Percentiles rank a stretch among this genome's conserved stretches.
Conservation (phyloP, 768 basidiomycete genomes). For the Boletus tylopilopsis region DNA sequence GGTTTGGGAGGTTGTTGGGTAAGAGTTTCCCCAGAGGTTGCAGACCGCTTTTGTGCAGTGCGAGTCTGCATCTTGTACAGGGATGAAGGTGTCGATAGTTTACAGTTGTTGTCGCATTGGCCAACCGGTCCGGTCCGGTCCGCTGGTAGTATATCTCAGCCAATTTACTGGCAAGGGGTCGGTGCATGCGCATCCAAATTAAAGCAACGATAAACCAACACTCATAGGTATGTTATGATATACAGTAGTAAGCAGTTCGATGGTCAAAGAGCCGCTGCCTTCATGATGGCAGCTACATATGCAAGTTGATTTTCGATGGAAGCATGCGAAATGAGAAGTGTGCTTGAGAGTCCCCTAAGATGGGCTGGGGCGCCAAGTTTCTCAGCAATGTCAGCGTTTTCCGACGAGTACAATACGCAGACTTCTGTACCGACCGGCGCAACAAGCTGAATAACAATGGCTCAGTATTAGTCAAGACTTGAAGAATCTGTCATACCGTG, state of each 20-base stretch:
- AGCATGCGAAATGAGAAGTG: conserved; percentile 52
- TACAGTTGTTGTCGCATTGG: conserved; percentile 14
- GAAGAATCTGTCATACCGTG: conserved; percentile 39
- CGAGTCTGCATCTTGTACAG: conserved; percentile 34
- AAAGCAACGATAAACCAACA: neutral
- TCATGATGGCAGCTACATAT: conserved; percentile 52
- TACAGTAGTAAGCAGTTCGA: too few species aligned
- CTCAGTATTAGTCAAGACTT: neutral
- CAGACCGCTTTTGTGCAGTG: conserved; percentile 42
- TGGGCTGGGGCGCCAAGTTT: conserved; percentile 46
- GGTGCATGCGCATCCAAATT: too few species aligned
- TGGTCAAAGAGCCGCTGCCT: conserved; percentile 18
- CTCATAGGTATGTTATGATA: neutral
- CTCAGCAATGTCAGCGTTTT: conserved; percentile 42
- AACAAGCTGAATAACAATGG: conserved; percentile 47
- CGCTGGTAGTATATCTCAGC: too few species aligned
- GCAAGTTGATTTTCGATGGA: conserved; percentile 56
- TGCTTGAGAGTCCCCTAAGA: conserved; percentile 41
- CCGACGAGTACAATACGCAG: conserved; percentile 58
- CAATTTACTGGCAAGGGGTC: too few species aligned
- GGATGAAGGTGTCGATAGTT: conserved; percentile 9
- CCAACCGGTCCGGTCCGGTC: neutral
- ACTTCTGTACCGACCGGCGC: conserved; percentile 47
- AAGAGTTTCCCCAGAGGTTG: conserved; percentile 34
- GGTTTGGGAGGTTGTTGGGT: conserved; percentile 27